Base-by-base conservation (phyloP, 208 protist species). In the Wallacemonas sp. region DNA sequence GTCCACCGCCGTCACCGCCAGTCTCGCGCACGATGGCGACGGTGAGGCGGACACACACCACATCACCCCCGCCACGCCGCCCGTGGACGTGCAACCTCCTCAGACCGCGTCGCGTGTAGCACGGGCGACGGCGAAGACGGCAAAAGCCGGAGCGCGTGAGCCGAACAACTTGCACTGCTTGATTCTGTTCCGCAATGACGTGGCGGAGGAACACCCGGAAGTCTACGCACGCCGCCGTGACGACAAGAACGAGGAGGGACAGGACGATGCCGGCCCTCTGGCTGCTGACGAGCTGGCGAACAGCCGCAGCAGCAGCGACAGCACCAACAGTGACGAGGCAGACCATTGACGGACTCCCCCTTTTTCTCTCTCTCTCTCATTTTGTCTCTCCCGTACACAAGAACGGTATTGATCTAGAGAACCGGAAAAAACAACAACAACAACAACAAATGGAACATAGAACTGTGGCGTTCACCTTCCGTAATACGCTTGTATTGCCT, bases 121-220 rank as follows among this genome's bases (percentile, higher is more conserved):
- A 26, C 11, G 0, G 18, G 8, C n/a, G 26, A 33, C 32, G 2
- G 20, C 33, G 18, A 42, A 38, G 18, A 25, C 18, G 2, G 7
- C 20, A 16, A 41, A 33, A 5, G 42, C 55, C 7, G 49, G 39
- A 23, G 39, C 32, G 41, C 16, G 63, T 62, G 64, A 76, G 45
- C 77, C 73, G 3, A 66, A 73, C 26, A 97, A 97, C 55, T 63
- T 97, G 59, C 86, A 97, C 69, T 97, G 91, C 54, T 57, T 97
- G 7, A 91, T 97, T 22, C 85, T 79, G 50, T 96, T 96, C 54
- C 85, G 91, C 55, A 86, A 79, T 55, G 91, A 96, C 49, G 64
- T 86, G 52, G 82, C 69, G 31, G 87, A 93, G 71, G 74, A 68
- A 57, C 61, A 81, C 39, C 72, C 79, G 11, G 82, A 82, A 7